A percentile compares a stretch with the other conserved stretches of the same genome.
Evolutionary conservation across 148 eudicot species (phyloP).

Genomic region (Pouteria glomerata): DNA sequence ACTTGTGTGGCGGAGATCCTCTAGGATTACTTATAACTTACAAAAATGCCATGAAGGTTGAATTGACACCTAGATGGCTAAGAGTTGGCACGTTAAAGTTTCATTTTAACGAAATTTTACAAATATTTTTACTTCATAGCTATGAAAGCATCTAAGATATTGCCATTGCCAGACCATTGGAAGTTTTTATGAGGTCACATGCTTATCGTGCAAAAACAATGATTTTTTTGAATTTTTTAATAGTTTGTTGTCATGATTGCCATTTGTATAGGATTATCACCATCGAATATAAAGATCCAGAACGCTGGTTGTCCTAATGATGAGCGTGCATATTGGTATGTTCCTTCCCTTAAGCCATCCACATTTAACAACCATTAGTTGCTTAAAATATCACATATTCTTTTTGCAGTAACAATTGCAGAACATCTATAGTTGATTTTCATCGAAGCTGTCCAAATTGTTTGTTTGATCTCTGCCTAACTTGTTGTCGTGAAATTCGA

Average conservation of each 20-base stretch:
- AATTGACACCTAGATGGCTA: neutral
- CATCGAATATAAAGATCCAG: constrained; percentile 11
- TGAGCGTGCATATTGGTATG: constrained; percentile 33
- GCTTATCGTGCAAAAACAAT: neutral
- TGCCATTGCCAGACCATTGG: neutral
- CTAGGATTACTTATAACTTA: too few species aligned
- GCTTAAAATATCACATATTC: neutral
- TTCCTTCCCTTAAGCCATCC: neutral
- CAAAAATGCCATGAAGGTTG: neutral
- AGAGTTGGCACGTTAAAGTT: neutral
- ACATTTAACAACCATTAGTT: neutral
- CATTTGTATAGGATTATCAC: constrained; percentile 19
- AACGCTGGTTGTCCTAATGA: constrained; percentile 4
- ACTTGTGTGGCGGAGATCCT: too few species aligned
- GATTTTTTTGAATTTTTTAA: neutral
- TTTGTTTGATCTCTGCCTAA: constrained; percentile 34
- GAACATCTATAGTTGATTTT: constrained; percentile 37
- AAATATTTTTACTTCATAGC: neutral
- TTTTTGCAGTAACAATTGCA: constrained; percentile 34
- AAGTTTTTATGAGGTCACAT: neutral
- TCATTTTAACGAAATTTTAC: neutral
- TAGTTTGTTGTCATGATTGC: neutral
- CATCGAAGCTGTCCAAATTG: constrained; percentile 38
- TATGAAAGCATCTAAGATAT: neutral
- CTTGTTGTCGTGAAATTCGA: constrained; percentile 34